Evolutionary conservation across 192 early-diverging fungal species (phyloP), one percentile per base, ranked within the genome.

Genomic region (Blastocladiella britannica): DNA sequence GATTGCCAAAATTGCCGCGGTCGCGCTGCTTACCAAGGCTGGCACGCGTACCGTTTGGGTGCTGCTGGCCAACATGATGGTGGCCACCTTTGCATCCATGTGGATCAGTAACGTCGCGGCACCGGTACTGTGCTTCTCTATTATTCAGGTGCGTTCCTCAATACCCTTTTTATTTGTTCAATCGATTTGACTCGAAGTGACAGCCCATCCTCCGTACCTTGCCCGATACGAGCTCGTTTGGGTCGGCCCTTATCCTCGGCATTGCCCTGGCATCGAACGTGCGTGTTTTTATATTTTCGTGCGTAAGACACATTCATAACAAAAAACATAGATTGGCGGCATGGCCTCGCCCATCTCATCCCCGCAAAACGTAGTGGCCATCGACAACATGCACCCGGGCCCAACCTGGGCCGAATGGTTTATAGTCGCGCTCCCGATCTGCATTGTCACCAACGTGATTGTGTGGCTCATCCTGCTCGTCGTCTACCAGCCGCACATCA

Each of bases 61-160:
- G 3, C 57, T 87, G 31, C 63, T 87, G 27, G 74, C 82, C 53
- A 82, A 81, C 61, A 87, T 87, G 82, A 75, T 81, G 68, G 82
- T 87, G 2, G 72, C 77, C 58, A 78, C 73, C 6, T 78, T 87
- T 63, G 70, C 79, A 3, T 76, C 72, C 67, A 87, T 87, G 84
- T 87, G 82, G 74, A 87, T 87, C 53, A 77, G 73, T 57, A 87
- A 87, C 64, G 84, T 87, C 4, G 84, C 84, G 0, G 81, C 84
- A 15, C 84, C 84, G 3, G 84, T 84, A 8, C 63, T 87, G 27
- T 87, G 82, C 69, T 85, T 85, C 58, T 80, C 80, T 25, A 57
- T 87, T 29, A 69, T 80, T 15, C 67, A 70, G 64, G 73, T 77
- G 47, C 18, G 53, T 51, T 26, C 51, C 12, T n/a, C n/a, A n/a